These are phyloP conservation scores for Mycena maculata DNA, from an alignment of 768 basidiomycete genomes.

Conservation along the genomic window DNA sequence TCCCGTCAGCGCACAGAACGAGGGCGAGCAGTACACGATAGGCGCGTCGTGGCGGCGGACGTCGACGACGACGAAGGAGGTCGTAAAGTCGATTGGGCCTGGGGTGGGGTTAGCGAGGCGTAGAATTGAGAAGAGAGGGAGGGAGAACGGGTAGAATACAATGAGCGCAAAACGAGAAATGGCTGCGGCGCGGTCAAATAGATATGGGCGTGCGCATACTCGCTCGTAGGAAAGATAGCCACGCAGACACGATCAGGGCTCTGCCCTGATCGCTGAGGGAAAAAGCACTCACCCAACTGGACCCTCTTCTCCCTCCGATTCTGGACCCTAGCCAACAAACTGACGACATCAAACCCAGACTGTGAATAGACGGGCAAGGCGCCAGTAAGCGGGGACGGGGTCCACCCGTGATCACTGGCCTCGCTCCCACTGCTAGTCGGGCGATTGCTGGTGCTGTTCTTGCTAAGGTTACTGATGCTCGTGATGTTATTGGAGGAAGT, in stretches of 20 bases:
- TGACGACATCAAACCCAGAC: constrained; percentile 91
- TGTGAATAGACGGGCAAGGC: constrained; percentile 82
- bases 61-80: constrained; percentile 93
- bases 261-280: too few relatives aligned
- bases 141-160: neutral
- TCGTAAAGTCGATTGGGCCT: constrained; percentile 94
- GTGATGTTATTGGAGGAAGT: too few relatives aligned
- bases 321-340: constrained; percentile 82
- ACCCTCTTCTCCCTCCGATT: constrained; percentile 60
- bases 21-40: constrained; percentile 91
- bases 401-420: too few relatives aligned
- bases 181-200: too few relatives aligned
- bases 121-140: neutral
- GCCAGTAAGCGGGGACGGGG: constrained; percentile 27
- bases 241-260: too few relatives aligned
- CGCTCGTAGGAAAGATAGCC: too few relatives aligned
- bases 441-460: too few relatives aligned
- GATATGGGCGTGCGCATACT: too few relatives aligned
- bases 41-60: constrained; percentile 83
- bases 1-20: constrained; percentile 82
- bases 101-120: constrained; percentile 63
- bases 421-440: too few relatives aligned
- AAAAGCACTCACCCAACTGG: too few relatives aligned
- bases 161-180: too few relatives aligned
- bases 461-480: too few relatives aligned